These are phyloP conservation scores for Rachicladosporium sp. DNA, from an alignment of 2,329 filamentous ascomycete genomes.

Conservation along the genomic window DNA sequence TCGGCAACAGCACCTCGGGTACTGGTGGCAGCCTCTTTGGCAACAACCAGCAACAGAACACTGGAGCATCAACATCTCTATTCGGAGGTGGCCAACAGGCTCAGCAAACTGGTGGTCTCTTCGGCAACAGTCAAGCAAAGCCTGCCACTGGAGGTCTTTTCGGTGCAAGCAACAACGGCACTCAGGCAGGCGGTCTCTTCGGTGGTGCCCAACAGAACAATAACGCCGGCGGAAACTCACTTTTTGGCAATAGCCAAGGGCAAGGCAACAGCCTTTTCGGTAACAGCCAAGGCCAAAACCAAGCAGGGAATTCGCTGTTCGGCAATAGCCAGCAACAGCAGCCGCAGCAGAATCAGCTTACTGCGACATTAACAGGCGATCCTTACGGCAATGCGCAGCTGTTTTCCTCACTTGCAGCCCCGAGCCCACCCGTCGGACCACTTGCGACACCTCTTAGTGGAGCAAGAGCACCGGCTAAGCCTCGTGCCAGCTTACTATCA, in stretches of 20 bases:
- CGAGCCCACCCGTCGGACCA: slow-evolving; percentile 67
- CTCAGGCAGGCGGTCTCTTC: slow-evolving; percentile 31
- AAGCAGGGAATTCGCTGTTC: slow-evolving; percentile 38
- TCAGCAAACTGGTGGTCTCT: slow-evolving; percentile 30
- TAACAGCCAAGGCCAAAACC: slow-evolving; percentile 30
- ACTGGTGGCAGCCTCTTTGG: slow-evolving; percentile 11
- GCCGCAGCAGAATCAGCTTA: slow-evolving; percentile 41
- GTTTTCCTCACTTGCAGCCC: slow-evolving; percentile 59
- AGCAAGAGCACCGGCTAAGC: slow-evolving; percentile 31
- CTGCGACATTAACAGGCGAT: slow-evolving; percentile 56
- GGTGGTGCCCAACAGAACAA: slow-evolving; percentile 30
- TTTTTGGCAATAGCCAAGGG: slow-evolving; percentile 21
- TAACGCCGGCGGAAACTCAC: background rate
- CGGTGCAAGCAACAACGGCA: slow-evolving; percentile 27
- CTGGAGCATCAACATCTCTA: slow-evolving; percentile 14
- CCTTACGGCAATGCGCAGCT: slow-evolving; percentile 84
- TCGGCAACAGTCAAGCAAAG: slow-evolving; percentile 12
- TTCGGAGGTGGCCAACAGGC: slow-evolving; percentile 40
- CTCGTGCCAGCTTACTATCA: slow-evolving; percentile 16
- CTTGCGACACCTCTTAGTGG: slow-evolving; percentile 79
- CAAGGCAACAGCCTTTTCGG: slow-evolving; percentile 28
- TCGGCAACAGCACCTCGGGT: slow-evolving; percentile 27
- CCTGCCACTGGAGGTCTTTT: slow-evolving; percentile 23
- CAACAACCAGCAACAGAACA: slow-evolving; percentile 13
- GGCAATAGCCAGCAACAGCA: slow-evolving; percentile 41